Conservation (phyloP, 108 stramenopile species). For the Nitzschia putrida region DNA sequence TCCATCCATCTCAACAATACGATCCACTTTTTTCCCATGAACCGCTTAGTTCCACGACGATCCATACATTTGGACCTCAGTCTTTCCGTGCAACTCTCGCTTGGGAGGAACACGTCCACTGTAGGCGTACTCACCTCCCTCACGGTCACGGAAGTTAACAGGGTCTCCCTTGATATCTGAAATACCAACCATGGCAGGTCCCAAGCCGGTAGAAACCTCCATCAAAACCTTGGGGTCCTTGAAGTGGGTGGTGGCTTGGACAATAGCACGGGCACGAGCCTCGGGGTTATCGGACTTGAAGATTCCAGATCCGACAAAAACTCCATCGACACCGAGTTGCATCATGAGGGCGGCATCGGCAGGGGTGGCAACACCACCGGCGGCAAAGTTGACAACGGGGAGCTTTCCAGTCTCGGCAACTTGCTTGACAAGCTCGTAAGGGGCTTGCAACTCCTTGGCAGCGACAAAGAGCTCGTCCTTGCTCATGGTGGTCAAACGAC, state of each 20-base stretch:
- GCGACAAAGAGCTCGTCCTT: constrained; percentile 97
- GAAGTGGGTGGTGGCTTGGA: constrained; percentile 95
- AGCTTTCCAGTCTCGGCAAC: constrained; percentile 91
- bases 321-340: constrained; percentile 99
- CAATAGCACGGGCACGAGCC: constrained; percentile 95
- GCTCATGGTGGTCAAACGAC: constrained; percentile 79
- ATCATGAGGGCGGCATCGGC: constrained; percentile 99
- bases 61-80: constrained; percentile 95
- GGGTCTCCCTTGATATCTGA: constrained; percentile 93
- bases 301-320: constrained; percentile 98
- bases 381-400: constrained; percentile 99
- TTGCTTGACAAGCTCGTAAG: constrained; percentile 91
- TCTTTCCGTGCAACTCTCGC: constrained; percentile 81
- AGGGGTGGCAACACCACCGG: constrained; percentile 98
- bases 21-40: not conserved
- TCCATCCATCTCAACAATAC: not conserved
- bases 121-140: constrained; percentile 86
- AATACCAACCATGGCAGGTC: constrained; percentile 98
- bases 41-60: constrained; percentile 73
- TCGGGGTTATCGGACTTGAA: constrained; percentile 94
- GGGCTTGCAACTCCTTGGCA: constrained; percentile 94
- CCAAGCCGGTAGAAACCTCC: constrained; percentile 93
- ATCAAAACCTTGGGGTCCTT: constrained; percentile 96
- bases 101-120: constrained; percentile 89
- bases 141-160: constrained; percentile 98